These are phyloP conservation scores for Scheffersomyces stambukii DNA, from an alignment of 1,139 yeast genomes.

Conservation along the genomic window DNA sequence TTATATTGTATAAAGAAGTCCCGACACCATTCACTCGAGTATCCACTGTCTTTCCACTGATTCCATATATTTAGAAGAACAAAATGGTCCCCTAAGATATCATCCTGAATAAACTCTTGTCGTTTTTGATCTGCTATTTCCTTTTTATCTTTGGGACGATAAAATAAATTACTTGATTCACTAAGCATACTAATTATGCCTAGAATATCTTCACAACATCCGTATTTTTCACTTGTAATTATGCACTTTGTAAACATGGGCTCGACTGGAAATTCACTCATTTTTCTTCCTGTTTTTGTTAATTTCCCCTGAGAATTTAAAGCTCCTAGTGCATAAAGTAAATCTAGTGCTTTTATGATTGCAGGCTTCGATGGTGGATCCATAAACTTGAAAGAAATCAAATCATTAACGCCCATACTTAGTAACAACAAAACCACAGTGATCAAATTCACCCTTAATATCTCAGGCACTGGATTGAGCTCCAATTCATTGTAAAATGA, in stretches of 20 bases:
- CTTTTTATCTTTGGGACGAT: constrained; percentile 66
- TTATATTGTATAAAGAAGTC: constrained; percentile 79
- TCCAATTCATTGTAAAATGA: constrained; percentile 77
- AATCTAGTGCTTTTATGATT: constrained; percentile 71
- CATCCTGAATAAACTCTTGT: constrained; percentile 40
- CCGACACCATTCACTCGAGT: constrained; percentile 78
- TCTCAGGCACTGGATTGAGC: constrained; percentile 82
- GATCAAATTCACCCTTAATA: constrained; percentile 73
- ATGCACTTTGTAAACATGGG: constrained; percentile 83
- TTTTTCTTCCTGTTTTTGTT: constrained; percentile 73
- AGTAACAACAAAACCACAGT: constrained; percentile 70
- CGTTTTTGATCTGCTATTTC: constrained; percentile 63
- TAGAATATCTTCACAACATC: constrained; percentile 62
- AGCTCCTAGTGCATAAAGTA: constrained; percentile 83
- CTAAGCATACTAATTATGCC: constrained; percentile 80
- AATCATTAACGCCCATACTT: constrained; percentile 78
- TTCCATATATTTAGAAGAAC: constrained; percentile 70
- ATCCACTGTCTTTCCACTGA: constrained; percentile 71
- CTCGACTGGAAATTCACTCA: constrained; percentile 92
- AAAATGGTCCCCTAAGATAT: constrained; percentile 66
- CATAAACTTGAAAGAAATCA: constrained; percentile 80
- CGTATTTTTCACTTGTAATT: constrained; percentile 54
- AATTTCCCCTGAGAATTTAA: constrained; percentile 73
- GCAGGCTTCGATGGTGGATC: constrained; percentile 79
- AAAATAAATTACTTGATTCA: constrained; percentile 70